phyloP scores from a whole-genome alignment of 2,329 filamentous ascomycete species.

The Zymoseptoria passerinii region DNA sequence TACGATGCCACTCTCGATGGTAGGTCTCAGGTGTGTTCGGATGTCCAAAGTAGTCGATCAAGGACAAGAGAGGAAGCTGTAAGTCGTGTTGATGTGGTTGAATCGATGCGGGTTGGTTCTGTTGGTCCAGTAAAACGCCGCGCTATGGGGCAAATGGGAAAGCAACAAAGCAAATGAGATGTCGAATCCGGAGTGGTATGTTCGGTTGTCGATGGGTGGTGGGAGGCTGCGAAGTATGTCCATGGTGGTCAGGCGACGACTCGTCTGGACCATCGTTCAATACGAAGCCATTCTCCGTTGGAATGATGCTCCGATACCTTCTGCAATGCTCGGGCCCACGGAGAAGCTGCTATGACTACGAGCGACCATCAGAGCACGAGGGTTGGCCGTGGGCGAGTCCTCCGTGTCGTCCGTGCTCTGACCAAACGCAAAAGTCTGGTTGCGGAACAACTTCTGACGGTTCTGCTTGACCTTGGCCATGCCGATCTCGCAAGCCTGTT shows the following conservation, averaged over 20 bases:
- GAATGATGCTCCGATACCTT: constrained; percentile 27
- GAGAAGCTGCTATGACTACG: constrained; percentile 26
- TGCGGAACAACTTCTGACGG: constrained; percentile 73
- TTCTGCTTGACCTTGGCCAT: constrained; percentile 81
- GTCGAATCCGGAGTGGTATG: background rate
- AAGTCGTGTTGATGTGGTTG: background rate
- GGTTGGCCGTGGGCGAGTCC: constrained; percentile 51
- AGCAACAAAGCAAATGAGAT: constrained; percentile 4
- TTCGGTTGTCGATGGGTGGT: background rate
- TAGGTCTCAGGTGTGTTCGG: background rate
- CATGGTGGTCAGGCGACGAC: background rate
- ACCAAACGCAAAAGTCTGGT: constrained; percentile 93
- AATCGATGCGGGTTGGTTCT: background rate
- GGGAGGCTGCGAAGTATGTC: background rate
- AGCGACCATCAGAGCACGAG: constrained; percentile 17
- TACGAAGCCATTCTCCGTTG: constrained; percentile 31
- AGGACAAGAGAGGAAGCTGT: background rate
- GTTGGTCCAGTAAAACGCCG: constrained; percentile 7
- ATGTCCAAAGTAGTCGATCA: background rate
- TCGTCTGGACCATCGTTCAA: constrained; percentile 10
- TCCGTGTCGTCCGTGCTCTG: constrained; percentile 54
- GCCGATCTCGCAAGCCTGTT: constrained; percentile 85
- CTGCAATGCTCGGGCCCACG: constrained; percentile 24
- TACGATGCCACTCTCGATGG: background rate
- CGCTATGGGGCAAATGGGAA: constrained; percentile 8